Conservation (phyloP, 352 stramenopile genomes). For the Phytophthora pluvialis region DNA sequence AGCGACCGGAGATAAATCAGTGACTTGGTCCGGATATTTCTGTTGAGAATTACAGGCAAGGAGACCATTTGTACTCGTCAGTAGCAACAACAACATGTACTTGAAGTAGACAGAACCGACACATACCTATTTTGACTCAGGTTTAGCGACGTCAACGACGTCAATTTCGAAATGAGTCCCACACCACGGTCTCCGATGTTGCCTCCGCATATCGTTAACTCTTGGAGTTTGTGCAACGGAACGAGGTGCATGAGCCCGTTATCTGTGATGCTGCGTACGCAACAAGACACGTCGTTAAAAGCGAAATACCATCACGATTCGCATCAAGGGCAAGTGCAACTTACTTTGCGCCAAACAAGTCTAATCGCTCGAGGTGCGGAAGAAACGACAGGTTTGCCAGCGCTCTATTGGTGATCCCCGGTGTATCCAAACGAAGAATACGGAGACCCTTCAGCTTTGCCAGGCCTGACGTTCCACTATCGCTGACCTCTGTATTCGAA, state of each 20-base stretch:
- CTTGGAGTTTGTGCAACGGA: slow-evolving; percentile 52
- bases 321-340: background rate
- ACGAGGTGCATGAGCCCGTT: slow-evolving; percentile 72
- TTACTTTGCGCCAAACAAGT: slow-evolving; percentile 83
- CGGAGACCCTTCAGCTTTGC: slow-evolving; percentile 58
- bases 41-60: slow-evolving; percentile 21
- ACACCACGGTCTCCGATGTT: slow-evolving; percentile 75
- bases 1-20: slow-evolving; percentile 65
- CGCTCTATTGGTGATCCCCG: slow-evolving; percentile 68
- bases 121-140: slow-evolving; percentile 79
- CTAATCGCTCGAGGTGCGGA: slow-evolving; percentile 56
- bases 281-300: slow-evolving; percentile 13
- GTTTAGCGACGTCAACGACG: slow-evolving; percentile 75
- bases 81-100: no score
- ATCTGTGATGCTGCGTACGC: slow-evolving; percentile 59
- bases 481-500: slow-evolving; percentile 75
- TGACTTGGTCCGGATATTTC: slow-evolving; percentile 77
- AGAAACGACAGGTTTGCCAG: slow-evolving; percentile 64
- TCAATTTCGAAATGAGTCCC: slow-evolving; percentile 78
- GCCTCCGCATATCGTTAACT: slow-evolving; percentile 73
- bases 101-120: no score
- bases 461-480: slow-evolving; percentile 57
- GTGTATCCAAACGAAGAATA: slow-evolving; percentile 68
- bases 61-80: no score
- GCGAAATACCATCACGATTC: background rate